phyloP scores from a whole-genome alignment of 2,329 filamentous ascomycete species.

The Celoporthe dispersa region DNA sequence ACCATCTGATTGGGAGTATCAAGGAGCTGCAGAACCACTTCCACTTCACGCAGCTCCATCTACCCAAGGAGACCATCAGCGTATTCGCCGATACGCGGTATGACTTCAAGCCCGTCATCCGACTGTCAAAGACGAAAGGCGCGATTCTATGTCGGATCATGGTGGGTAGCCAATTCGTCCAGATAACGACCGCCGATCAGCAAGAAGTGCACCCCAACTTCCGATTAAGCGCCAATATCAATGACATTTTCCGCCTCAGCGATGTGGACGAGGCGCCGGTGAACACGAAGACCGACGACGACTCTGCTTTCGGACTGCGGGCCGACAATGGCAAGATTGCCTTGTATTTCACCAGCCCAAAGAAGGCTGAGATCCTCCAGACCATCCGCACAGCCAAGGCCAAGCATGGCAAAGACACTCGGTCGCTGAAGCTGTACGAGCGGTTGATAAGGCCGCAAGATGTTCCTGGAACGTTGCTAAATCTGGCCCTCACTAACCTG shows the following conservation, averaged over 20 bases:
- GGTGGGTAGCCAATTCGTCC: constrained; percentile 71
- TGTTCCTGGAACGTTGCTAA: constrained; percentile 70
- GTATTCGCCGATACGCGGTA: constrained; percentile 69
- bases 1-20: constrained; percentile 67
- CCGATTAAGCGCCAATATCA: constrained; percentile 66
- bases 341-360: constrained; percentile 72
- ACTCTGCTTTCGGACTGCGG: constrained; percentile 68
- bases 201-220: constrained; percentile 69
- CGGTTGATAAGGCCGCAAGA: constrained; percentile 71
- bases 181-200: constrained; percentile 70
- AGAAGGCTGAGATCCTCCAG: constrained; percentile 66
- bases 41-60: constrained; percentile 66
- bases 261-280: constrained; percentile 71
- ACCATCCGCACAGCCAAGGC: constrained; percentile 66
- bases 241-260: constrained; percentile 70
- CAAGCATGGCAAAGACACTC: constrained; percentile 67
- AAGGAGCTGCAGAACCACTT: constrained; percentile 70
- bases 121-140: constrained; percentile 71
- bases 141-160: constrained; percentile 72
- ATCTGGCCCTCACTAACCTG: constrained; percentile 69
- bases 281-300: constrained; percentile 67
- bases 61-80: constrained; percentile 72
- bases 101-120: constrained; percentile 67
- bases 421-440: constrained; percentile 65
- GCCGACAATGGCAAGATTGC: constrained; percentile 72